Conservation (phyloP, 2,329 filamentous ascomycete species). For the Trichothecium sympodiale region DNA sequence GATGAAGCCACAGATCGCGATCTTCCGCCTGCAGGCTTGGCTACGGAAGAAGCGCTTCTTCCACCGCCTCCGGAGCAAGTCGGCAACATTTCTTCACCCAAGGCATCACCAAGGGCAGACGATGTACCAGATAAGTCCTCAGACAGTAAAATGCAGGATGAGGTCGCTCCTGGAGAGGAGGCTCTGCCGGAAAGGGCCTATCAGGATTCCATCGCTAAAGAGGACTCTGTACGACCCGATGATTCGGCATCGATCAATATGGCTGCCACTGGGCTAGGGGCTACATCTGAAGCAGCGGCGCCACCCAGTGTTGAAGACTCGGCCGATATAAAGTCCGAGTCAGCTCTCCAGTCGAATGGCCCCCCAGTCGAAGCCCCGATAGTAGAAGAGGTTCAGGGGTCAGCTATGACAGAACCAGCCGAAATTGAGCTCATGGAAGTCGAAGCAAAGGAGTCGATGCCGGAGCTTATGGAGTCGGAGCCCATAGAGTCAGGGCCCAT, state of each 20-base stretch:
- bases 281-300: slow-evolving; percentile 12
- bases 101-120: slow-evolving; percentile 16
- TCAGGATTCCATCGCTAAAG: slow-evolving; percentile 22
- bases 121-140: slow-evolving; percentile 14
- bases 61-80: slow-evolving; percentile 28
- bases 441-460: too few species aligned
- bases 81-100: slow-evolving; percentile 22
- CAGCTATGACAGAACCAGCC: too few species aligned
- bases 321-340: neutral
- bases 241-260: slow-evolving; percentile 23
- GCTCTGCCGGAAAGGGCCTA: slow-evolving; percentile 11
- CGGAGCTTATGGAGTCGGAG: too few species aligned
- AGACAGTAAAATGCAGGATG: slow-evolving; percentile 15
- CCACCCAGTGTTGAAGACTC: neutral
- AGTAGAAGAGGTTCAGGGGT: too few species aligned
- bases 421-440: too few species aligned
- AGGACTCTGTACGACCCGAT: slow-evolving; percentile 25
- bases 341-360: too few species aligned
- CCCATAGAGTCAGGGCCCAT: too few species aligned
- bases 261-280: slow-evolving; percentile 16
- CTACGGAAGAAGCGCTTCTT: slow-evolving; percentile 13
- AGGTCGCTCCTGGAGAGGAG: slow-evolving; percentile 11
- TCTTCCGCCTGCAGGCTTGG: slow-evolving; percentile 7
- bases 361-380: too few species aligned
- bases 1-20: slow-evolving; percentile 15